Conservation (phyloP, 441 rosid species). For the Euphorbia celastroides region DNA sequence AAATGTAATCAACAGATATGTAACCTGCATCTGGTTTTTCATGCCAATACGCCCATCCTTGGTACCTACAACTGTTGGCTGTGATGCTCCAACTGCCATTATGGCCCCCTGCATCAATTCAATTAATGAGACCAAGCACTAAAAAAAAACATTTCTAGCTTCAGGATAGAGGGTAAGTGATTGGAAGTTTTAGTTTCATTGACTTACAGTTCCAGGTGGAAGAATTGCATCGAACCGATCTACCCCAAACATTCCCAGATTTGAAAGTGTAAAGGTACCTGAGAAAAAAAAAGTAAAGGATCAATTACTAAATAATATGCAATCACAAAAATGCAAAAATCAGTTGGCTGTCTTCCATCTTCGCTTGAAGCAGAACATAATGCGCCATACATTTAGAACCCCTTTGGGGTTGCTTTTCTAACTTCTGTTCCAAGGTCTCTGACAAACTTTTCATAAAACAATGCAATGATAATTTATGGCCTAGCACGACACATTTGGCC, state of each 20-base stretch:
- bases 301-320: neutral
- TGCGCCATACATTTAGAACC: neutral
- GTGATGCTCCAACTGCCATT: constrained; percentile 99
- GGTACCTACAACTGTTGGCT: constrained; percentile 84
- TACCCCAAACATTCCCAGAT: constrained; percentile 95
- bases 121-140: constrained; percentile 1
- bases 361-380: neutral
- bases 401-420: no score
- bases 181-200: no score
- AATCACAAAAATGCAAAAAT: neutral
- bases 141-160: neutral
- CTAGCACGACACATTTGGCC: no score
- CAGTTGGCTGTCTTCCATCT: neutral
- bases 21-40: constrained; percentile 86
- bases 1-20: neutral
- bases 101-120: constrained; percentile 76
- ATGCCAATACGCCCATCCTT: constrained; percentile 84
- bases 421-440: no score
- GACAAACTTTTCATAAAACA: no score
- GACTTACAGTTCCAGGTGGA: constrained; percentile 93
- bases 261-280: constrained; percentile 94
- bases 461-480: no score
- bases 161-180: neutral
- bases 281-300: constrained; percentile 6
- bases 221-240: constrained; percentile 95